A percentile compares a stretch with the other conserved stretches of the same genome.
phyloP scores from a whole-genome alignment of 148 eudicot genomes.

The Fallopia convolvulus region DNA sequence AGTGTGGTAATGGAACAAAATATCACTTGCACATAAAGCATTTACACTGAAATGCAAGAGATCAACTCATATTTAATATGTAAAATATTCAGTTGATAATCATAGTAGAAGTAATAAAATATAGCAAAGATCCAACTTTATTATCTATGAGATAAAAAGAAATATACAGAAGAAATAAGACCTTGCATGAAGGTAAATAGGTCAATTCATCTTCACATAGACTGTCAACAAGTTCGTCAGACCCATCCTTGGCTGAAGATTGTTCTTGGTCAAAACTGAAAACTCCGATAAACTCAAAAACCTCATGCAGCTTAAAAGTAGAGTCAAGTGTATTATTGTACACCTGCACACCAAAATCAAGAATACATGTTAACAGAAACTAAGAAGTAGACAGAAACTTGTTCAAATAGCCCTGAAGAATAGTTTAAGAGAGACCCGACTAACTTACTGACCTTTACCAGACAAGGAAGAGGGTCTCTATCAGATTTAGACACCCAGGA shows the following conservation, averaged over 20 bases:
- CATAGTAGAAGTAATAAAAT: neutral
- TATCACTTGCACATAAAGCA: neutral
- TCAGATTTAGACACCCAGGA: conserved; percentile 26
- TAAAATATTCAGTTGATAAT: neutral
- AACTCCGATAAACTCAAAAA: conserved; percentile 90
- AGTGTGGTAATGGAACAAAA: neutral
- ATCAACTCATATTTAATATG: neutral
- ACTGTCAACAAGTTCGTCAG: conserved; percentile 25
- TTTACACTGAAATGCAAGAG: neutral
- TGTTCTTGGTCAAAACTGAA: conserved; percentile 59
- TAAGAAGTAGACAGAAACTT: neutral
- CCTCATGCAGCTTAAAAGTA: conserved; percentile 77
- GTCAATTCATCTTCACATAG: conserved; percentile 45
- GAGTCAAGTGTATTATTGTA: conserved; percentile 64
- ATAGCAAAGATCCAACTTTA: neutral
- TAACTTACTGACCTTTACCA: conserved; percentile 59
- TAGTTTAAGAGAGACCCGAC: neutral
- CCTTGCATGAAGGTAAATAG: conserved; percentile 65
- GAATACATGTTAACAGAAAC: neutral
- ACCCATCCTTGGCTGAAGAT: conserved; percentile 30
- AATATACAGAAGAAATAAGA: conserved; percentile 10
- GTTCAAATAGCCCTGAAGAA: neutral
- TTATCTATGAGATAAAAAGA: neutral
- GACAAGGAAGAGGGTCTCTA: conserved; percentile 46
- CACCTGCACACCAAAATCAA: conserved; percentile 36